Base-by-base conservation (phyloP, 1,284 basidiomycete species). In the Trichosporon faecale region DNA sequence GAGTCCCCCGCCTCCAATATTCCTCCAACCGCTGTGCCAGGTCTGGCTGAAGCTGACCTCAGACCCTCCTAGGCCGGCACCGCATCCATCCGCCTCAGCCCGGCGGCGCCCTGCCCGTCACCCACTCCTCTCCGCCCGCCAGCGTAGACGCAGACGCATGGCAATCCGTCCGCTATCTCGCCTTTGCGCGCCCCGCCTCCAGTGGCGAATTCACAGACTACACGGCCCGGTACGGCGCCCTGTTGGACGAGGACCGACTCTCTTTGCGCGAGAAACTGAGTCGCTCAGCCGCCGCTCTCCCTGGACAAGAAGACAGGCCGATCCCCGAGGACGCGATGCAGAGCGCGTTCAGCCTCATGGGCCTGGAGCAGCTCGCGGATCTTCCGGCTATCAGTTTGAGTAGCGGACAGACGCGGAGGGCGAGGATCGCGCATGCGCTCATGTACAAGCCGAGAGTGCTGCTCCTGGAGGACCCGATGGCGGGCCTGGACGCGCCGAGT, bases 391-490 rank as follows among this genome's bases (percentile, higher is more conserved):
- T 96, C 6, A 91, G 91, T 0, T 82, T 98, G 65, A 93, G 91
- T 73, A 96, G 96, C 75, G 96, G 96, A 0, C 96, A 99, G 85
- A 97, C 91, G 23, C 84, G 96, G 44, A 85, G 94, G 27, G 94
- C 94, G 3, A 86, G 95, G 65, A 92, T 99, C 61, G 86, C 92
- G 2, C 89, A 89, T 73, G 92, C 93, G 0, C 82, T 98, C 9
- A 82, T 98, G 52, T 85, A 84, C 18, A 85, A 87, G 52, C 92
- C 93, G 0, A 86, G 89, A 70, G 75, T 97, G 64, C 80, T 96
- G 23, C 81, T 96, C 2, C 85, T 97, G 14, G 94, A 96, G 74
- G 94, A 96, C 79, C 94, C 94, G 1, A 82, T 83, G 79, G 82
- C 82, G 3, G 83, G 82, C 7, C 68, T 84, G 21, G 83, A 84